phyloP scores from a whole-genome alignment of 768 basidiomycete species.

The Stropharia rugosoannulata region DNA sequence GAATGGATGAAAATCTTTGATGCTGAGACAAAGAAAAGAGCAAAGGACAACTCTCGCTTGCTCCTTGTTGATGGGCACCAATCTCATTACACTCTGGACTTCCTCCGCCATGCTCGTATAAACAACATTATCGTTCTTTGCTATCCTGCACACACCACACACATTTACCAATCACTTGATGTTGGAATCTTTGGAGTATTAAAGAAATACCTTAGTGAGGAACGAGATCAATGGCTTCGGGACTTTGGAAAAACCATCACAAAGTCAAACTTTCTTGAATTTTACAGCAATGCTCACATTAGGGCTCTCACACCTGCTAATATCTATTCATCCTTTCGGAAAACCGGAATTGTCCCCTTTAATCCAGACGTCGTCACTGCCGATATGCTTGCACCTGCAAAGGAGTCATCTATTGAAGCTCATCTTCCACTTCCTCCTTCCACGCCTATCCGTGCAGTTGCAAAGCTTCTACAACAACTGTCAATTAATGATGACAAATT shows the following conservation, averaged over 20 bases:
- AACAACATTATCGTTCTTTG: conserved; percentile 39
- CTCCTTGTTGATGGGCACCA: conserved; percentile 48
- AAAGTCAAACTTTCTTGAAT: conserved; percentile 36
- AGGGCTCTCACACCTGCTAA: conserved; percentile 26
- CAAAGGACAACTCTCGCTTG: conserved; percentile 22
- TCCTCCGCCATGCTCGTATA: conserved; percentile 36
- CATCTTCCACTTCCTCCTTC: conserved; percentile 9
- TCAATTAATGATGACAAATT: not conserved
- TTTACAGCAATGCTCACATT: conserved; percentile 32
- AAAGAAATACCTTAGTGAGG: conserved; percentile 23
- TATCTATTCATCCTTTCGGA: conserved; percentile 35
- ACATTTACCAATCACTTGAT: conserved; percentile 45
- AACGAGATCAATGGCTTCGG: conserved; percentile 11
- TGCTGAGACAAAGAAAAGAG: conserved; percentile 32
- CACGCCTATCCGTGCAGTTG: not conserved
- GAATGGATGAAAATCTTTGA: conserved; percentile 43
- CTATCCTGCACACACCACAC: conserved; percentile 45
- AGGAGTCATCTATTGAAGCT: conserved; percentile 22
- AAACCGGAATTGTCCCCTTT: conserved; percentile 39
- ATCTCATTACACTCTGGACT: conserved; percentile 37
- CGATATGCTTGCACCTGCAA: conserved; percentile 35
- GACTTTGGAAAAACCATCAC: conserved; percentile 19
- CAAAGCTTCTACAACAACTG: not conserved
- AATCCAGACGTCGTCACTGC: conserved; percentile 29
- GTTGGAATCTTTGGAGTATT: conserved; percentile 29